Conservation (phyloP, 495 filamentous ascomycete genomes). For the Bombardia bombarda region DNA sequence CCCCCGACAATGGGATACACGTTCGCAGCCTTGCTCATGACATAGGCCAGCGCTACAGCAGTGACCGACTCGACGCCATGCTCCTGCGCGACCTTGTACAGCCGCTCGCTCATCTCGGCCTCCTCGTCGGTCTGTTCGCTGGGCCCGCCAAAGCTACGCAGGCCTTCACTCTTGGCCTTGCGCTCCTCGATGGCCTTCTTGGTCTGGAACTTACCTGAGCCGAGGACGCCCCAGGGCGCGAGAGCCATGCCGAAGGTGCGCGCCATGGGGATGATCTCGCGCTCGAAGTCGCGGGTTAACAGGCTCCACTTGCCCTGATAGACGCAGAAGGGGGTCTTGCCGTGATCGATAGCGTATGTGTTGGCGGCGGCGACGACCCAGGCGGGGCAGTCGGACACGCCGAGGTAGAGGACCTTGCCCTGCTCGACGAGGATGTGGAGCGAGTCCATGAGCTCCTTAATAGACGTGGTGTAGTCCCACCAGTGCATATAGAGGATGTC, state of each 20-base stretch:
- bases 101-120: constrained; percentile 30
- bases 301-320: constrained; percentile 61
- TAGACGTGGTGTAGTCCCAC: constrained; percentile 53
- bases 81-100: constrained; percentile 42
- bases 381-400: constrained; percentile 53
- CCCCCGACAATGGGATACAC: constrained; percentile 45
- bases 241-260: constrained; percentile 50
- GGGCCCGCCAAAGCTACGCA: constrained; percentile 22
- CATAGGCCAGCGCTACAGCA: constrained; percentile 44
- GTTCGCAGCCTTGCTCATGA: constrained; percentile 41
- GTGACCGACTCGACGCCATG: constrained; percentile 33
- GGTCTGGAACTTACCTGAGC: constrained; percentile 46
- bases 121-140: constrained; percentile 31
- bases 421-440: constrained; percentile 48
- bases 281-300: constrained; percentile 44
- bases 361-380: constrained; percentile 55
- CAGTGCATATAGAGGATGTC: constrained; percentile 56
- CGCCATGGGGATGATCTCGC: constrained; percentile 51
- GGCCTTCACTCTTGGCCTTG: constrained; percentile 25
- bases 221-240: constrained; percentile 48
- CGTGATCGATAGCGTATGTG: constrained; percentile 50
- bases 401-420: constrained; percentile 57
- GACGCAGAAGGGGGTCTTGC: constrained; percentile 53
- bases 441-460: constrained; percentile 54
- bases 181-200: constrained; percentile 28